A percentile compares a stretch with the other conserved stretches of the same genome.
These are phyloP conservation scores for Claviceps cyperi DNA, from an alignment of 2,329 filamentous ascomycete species.

Conservation along the genomic window DNA sequence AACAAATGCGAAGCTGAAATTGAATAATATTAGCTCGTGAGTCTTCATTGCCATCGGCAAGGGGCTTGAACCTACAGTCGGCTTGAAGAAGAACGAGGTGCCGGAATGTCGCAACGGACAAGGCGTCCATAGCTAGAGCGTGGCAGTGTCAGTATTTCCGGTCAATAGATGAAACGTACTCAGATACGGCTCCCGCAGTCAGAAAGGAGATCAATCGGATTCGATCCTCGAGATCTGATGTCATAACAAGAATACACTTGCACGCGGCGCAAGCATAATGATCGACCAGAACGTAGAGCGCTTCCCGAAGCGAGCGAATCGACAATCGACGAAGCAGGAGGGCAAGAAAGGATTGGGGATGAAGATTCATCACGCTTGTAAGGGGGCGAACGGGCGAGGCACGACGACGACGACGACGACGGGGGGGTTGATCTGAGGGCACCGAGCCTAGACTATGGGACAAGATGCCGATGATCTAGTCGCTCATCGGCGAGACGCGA, in stretches of 20 bases:
- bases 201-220: not conserved
- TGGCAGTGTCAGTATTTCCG: conserved; percentile 16
- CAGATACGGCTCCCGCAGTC: not conserved
- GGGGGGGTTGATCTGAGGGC: conserved; percentile 3
- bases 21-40: conserved; percentile 1
- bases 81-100: conserved; percentile 82
- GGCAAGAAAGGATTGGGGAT: conserved; percentile 8
- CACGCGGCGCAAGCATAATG: conserved; percentile 10
- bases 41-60: not conserved
- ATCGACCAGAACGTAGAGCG: conserved; percentile 14
- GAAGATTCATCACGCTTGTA: conserved; percentile 1
- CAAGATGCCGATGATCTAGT: conserved; percentile 11
- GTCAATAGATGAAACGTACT: conserved; percentile 4
- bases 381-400: conserved; percentile 2
- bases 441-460: conserved; percentile 12
- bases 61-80: conserved; percentile 60
- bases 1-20: conserved; percentile 76
- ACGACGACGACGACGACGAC: conserved; percentile 10
- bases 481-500: conserved; percentile 20
- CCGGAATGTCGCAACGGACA: conserved; percentile 95
- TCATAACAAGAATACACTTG: conserved; percentile 7
- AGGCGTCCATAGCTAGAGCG: conserved; percentile 77
- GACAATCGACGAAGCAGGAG: conserved; percentile 12
- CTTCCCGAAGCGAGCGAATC: conserved; percentile 14
- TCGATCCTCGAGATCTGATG: conserved; percentile 4